These are phyloP conservation scores for Trichoderma endophyticum DNA, from an alignment of 2,329 filamentous ascomycete genomes.

Conservation along the genomic window DNA sequence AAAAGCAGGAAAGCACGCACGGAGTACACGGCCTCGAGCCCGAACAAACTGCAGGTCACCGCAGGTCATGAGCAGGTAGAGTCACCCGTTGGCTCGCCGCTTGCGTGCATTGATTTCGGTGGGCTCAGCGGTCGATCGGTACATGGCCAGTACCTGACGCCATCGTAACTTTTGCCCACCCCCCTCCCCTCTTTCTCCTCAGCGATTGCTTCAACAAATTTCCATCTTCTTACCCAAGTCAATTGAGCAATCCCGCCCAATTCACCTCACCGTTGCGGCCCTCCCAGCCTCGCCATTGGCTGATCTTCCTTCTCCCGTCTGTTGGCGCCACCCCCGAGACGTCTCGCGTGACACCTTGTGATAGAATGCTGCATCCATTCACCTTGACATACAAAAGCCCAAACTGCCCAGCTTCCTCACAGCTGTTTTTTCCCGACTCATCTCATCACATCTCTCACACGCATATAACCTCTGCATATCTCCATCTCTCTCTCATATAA, in stretches of 20 bases:
- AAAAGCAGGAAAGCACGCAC: conserved; percentile 10
- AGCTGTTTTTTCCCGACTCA: not conserved
- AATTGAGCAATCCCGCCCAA: not conserved
- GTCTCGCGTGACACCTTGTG: conserved; percentile 25
- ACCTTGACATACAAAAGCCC: conserved; percentile 11
- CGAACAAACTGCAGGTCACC: too few relatives aligned
- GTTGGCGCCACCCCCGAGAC: conserved; percentile 21
- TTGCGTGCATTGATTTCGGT: not conserved
- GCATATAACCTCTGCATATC: not conserved
- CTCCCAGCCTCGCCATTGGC: conserved; percentile 1
- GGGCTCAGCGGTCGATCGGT: not conserved
- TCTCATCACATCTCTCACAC: not conserved
- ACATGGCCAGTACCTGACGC: not conserved
- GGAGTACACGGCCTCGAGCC: not conserved
- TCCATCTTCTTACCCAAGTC: not conserved
- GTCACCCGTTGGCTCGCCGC: not conserved
- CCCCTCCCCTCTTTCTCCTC: not conserved
- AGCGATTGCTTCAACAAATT: not conserved
- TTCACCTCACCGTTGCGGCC: not conserved
- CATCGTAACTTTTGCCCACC: not conserved
- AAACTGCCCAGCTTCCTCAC: conserved; percentile 1
- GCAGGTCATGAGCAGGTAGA: not conserved
- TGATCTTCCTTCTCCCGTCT: not conserved
- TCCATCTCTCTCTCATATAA: not conserved
- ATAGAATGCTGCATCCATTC: conserved; percentile 18